Conservation (phyloP, 306 rosid genomes). For the Dryas octopetala region DNA sequence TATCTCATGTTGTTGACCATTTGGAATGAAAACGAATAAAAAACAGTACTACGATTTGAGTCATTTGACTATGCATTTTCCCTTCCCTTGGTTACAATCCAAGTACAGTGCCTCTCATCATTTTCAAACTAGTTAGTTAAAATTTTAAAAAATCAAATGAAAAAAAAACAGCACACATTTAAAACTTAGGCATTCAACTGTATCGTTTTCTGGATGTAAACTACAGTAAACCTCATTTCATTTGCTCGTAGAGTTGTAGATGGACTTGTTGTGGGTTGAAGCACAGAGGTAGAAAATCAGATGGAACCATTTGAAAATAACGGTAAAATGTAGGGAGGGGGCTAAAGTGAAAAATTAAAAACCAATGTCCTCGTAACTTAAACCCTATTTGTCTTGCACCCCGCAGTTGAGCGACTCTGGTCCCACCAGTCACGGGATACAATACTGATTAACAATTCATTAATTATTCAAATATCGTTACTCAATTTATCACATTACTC, state of each 20-base stretch:
- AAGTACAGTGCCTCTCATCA: too few species aligned
- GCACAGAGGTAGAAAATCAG: not conserved
- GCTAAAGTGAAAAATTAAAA: not conserved
- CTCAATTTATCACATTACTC: not conserved
- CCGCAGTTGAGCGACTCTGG: conserved; percentile 1
- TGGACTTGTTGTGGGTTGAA: not conserved
- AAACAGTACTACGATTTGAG: too few species aligned
- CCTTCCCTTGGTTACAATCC: too few species aligned
- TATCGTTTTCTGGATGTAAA: not conserved
- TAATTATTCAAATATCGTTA: not conserved
- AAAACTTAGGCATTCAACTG: too few species aligned
- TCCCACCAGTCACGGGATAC: conserved; percentile 35
- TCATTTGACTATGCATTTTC: too few species aligned
- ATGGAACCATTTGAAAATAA: conserved; percentile 12
- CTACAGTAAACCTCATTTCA: not conserved
- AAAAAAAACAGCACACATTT: too few species aligned
- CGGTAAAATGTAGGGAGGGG: not conserved
- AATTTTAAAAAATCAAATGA: too few species aligned
- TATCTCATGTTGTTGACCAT: too few species aligned
- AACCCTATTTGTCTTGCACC: conserved; percentile 35
- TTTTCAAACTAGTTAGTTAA: too few species aligned
- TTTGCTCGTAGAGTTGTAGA: not conserved
- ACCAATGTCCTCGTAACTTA: conserved; percentile 27
- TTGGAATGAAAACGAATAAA: too few species aligned
- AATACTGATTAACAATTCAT: not conserved